Conservation (phyloP, 2,329 filamentous ascomycete genomes). For the Pseudogymnoascus sp. region DNA sequence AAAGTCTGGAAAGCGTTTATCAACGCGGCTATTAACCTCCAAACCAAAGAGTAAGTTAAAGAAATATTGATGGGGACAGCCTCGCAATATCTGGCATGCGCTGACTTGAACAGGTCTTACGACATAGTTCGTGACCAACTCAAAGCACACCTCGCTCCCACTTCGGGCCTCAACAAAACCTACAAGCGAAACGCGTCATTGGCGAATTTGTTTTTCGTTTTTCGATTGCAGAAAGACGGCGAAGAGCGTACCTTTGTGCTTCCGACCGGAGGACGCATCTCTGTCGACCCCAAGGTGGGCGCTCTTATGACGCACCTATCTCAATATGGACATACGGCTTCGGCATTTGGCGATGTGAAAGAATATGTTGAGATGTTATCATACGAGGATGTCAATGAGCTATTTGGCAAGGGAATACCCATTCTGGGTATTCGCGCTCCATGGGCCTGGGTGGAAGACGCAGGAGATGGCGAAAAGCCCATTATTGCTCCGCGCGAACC, state of each 20-base stretch:
- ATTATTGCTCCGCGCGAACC: not conserved
- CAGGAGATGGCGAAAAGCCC: not conserved
- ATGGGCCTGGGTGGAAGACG: not conserved
- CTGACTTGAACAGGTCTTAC: constrained; percentile 5
- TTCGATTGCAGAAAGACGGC: not conserved
- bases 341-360: constrained; percentile 27
- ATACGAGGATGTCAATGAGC: not conserved
- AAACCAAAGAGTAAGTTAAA: constrained; percentile 20
- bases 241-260: not conserved
- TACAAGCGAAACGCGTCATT: constrained; percentile 30
- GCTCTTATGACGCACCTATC: constrained; percentile 24
- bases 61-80: constrained; percentile 11
- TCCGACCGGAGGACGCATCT: not conserved
- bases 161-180: constrained; percentile 27
- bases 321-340: constrained; percentile 24
- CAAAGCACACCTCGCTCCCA: constrained; percentile 25
- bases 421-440: not conserved
- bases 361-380: constrained; percentile 19
- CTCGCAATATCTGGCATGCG: not conserved
- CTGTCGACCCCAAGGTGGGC: constrained; percentile 3
- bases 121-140: constrained; percentile 22
- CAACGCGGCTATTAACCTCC: constrained; percentile 21
- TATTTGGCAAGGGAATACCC: not conserved
- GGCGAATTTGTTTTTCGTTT: constrained; percentile 14
- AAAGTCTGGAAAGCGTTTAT: constrained; percentile 28